Percentiles rank a stretch among this genome's conserved stretches.
Evolutionary conservation across 305 asterid species (phyloP).

Genomic region (Petunia hybrid): DNA sequence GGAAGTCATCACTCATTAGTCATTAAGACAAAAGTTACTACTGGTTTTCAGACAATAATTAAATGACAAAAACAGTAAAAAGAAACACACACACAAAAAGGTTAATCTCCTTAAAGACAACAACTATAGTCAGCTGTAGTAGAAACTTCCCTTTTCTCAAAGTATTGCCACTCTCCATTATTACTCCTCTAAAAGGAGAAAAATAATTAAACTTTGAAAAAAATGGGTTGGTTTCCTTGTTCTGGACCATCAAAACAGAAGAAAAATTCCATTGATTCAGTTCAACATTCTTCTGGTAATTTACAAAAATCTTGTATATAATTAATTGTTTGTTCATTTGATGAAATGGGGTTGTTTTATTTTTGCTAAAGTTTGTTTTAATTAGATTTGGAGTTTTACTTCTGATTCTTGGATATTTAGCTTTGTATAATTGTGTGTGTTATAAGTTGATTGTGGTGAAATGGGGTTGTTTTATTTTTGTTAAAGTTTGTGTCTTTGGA

Average conservation of each 20-base stretch:
- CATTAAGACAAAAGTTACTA: not conserved
- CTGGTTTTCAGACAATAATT: too few relatives aligned
- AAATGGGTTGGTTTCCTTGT: constrained; percentile 32
- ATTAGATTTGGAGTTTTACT: not conserved
- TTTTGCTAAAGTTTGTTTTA: not conserved
- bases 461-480: not conserved
- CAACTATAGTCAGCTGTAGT: not conserved
- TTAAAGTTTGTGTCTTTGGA: not conserved
- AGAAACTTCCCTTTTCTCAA: not conserved
- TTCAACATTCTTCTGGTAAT: constrained; percentile 24
- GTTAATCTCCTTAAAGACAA: not conserved
- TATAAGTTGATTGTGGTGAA: not conserved
- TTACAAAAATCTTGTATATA: not conserved
- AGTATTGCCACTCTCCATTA: constrained; percentile 10
- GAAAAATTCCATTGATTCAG: constrained; percentile 5
- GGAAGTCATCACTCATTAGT: not conserved
- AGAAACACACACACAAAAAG: not conserved
- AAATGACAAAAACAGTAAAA: not conserved
- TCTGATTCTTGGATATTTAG: constrained; percentile 4
- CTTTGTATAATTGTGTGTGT: too few relatives aligned
- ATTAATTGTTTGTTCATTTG: not conserved
- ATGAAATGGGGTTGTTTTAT: not conserved
- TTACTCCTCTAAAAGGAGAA: not conserved
- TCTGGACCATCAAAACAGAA: constrained; percentile 31
- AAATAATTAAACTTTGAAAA: not conserved